These are phyloP conservation scores for Poteriospumella lacustris DNA, from an alignment of 108 stramenopile genomes.

Conservation along the genomic window DNA sequence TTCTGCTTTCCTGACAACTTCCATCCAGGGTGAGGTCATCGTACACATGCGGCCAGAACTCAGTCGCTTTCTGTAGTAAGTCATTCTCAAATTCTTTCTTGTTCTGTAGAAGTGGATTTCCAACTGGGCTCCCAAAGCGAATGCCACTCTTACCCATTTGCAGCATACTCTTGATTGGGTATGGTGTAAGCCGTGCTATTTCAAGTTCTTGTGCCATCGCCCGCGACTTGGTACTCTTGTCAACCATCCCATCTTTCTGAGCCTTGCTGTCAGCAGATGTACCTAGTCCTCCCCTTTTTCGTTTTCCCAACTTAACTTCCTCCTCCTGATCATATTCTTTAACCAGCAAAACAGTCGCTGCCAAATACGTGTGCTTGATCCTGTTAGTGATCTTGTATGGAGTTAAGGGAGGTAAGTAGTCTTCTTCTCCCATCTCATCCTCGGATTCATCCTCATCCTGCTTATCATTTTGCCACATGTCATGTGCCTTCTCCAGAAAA, in stretches of 20 bases:
- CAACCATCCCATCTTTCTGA: no score
- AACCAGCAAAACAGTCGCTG: not conserved
- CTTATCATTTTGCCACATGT: not conserved
- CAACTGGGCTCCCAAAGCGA: not conserved
- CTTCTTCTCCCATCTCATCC: not conserved
- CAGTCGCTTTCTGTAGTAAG: not conserved
- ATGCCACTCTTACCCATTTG: not conserved
- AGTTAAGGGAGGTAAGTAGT: not conserved
- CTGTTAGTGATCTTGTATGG: not conserved
- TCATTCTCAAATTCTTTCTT: not conserved
- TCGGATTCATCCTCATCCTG: not conserved
- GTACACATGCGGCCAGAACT: not conserved
- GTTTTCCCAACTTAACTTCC: not conserved
- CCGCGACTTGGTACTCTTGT: no score
- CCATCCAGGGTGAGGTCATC: not conserved
- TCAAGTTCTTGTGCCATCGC: not conserved
- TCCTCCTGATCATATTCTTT: not conserved
- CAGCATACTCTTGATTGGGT: not conserved
- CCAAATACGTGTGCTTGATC: not conserved
- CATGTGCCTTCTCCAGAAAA: not conserved
- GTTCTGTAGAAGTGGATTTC: not conserved
- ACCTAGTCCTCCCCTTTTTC: not conserved
- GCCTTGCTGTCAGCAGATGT: no score
- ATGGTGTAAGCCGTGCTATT: not conserved
- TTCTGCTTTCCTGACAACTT: not conserved